Conservation (phyloP, 345 rosid species). For the Citrus reticulata region DNA sequence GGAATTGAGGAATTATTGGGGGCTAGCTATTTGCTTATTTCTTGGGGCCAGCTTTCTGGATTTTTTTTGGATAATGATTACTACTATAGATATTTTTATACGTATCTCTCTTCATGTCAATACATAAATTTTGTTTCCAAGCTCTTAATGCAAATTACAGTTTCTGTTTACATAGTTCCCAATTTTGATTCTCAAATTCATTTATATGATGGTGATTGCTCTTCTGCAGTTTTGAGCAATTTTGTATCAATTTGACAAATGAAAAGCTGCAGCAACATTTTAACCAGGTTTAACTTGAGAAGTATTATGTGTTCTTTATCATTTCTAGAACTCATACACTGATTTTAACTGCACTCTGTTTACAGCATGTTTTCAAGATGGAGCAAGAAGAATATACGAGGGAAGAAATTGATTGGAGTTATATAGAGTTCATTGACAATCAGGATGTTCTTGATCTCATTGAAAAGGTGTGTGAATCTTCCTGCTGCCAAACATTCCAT, state of each 20-base stretch:
- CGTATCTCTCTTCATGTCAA: background rate
- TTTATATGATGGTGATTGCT: slow-evolving; percentile 18
- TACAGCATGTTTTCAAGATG: slow-evolving; percentile 97
- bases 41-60: background rate
- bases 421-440: slow-evolving; percentile 93
- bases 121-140: background rate
- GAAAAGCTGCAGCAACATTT: slow-evolving; percentile 99
- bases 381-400: slow-evolving; percentile 98
- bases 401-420: slow-evolving; percentile 98
- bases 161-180: background rate
- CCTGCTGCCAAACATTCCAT: background rate
- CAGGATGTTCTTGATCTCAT: slow-evolving; percentile 94
- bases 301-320: slow-evolving; percentile 9
- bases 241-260: slow-evolving; percentile 97
- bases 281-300: slow-evolving; percentile 69
- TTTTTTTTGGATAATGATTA: background rate
- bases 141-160: background rate
- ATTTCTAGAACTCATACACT: background rate
- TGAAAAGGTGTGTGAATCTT: slow-evolving; percentile 64
- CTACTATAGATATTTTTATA: background rate
- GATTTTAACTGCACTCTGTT: slow-evolving; percentile 18
- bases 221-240: slow-evolving; percentile 85
- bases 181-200: slow-evolving; percentile 5
- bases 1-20: background rate
- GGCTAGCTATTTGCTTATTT: background rate